These are phyloP conservation scores for Cyclostephanos tholiformis DNA, from an alignment of 108 stramenopile species.

Conservation along the genomic window DNA sequence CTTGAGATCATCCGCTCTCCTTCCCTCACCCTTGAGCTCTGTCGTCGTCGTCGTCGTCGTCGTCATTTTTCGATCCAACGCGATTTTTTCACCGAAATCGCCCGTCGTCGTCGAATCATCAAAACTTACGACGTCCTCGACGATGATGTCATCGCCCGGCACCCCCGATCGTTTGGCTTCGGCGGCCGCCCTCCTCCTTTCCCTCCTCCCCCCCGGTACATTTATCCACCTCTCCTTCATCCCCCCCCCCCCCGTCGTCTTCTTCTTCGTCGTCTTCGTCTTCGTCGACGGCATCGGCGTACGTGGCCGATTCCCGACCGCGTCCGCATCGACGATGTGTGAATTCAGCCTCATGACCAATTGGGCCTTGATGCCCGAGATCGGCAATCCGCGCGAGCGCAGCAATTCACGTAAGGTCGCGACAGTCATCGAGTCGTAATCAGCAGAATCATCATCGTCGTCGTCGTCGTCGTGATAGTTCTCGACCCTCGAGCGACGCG, in stretches of 20 bases:
- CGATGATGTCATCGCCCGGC: too few relatives aligned
- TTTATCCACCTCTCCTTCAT: neutral
- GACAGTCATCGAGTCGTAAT: slow-evolving; percentile 42
- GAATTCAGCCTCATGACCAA: slow-evolving; percentile 34
- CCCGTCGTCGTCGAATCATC: too few relatives aligned
- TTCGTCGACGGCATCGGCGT: neutral
- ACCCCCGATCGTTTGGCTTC: too few relatives aligned
- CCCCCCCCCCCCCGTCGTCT: neutral
- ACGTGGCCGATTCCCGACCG: neutral
- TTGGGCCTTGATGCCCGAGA: slow-evolving; percentile 51
- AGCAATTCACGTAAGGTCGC: slow-evolving; percentile 45
- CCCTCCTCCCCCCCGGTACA: too few relatives aligned
- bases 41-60: too few relatives aligned
- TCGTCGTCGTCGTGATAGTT: neutral
- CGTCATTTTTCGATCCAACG: too few relatives aligned
- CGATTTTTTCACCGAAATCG: too few relatives aligned
- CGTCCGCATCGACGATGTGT: slow-evolving; percentile 1
- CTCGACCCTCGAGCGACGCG: slow-evolving; percentile 14
- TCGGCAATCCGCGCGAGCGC: slow-evolving; percentile 32
- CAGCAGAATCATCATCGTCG: neutral
- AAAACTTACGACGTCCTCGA: too few relatives aligned
- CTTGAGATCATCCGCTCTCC: too few relatives aligned
- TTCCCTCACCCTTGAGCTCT: too few relatives aligned
- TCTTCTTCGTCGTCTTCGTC: too few relatives aligned
- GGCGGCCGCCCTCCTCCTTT: too few relatives aligned